A percentile compares a stretch with the other conserved stretches of the same genome.
Evolutionary conservation across 148 eudicot genomes (phyloP).

Genomic region (Camellia sinensis): DNA sequence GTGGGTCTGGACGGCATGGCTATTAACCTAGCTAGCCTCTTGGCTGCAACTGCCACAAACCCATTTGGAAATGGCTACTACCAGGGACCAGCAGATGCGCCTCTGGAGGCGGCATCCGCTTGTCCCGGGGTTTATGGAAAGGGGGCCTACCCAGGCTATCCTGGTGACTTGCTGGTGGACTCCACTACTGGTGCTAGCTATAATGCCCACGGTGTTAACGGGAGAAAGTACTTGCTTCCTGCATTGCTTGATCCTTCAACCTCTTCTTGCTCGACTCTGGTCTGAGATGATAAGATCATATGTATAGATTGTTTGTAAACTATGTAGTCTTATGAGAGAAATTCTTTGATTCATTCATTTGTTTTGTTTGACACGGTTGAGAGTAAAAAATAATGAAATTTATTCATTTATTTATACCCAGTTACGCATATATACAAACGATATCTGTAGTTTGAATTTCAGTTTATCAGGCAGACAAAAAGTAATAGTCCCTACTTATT

Average conservation of each 20-base stretch:
- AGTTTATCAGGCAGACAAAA: too few species aligned
- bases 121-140: conserved; percentile 36
- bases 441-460: too few species aligned
- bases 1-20: conserved; percentile 40
- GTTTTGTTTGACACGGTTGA: too few species aligned
- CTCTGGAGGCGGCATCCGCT: conserved; percentile 37
- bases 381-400: too few species aligned
- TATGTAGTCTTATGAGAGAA: too few species aligned
- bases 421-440: too few species aligned
- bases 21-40: conserved; percentile 31
- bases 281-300: background rate
- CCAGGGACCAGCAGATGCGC: conserved; percentile 37
- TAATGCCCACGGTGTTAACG: conserved; percentile 34
- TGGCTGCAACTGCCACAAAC: conserved; percentile 33
- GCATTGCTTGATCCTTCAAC: conserved; percentile 36
- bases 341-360: too few species aligned
- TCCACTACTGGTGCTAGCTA: conserved; percentile 26
- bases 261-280: conserved; percentile 29
- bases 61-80: conserved; percentile 42
- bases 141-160: conserved; percentile 40
- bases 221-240: conserved; percentile 37
- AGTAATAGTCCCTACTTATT: too few species aligned
- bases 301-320: background rate
- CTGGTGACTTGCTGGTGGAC: conserved; percentile 37
- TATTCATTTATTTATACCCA: too few species aligned